Evolutionary conservation across 2,329 filamentous ascomycete species (phyloP).

Genomic region (Hawksworthiomyces lignivorus): DNA sequence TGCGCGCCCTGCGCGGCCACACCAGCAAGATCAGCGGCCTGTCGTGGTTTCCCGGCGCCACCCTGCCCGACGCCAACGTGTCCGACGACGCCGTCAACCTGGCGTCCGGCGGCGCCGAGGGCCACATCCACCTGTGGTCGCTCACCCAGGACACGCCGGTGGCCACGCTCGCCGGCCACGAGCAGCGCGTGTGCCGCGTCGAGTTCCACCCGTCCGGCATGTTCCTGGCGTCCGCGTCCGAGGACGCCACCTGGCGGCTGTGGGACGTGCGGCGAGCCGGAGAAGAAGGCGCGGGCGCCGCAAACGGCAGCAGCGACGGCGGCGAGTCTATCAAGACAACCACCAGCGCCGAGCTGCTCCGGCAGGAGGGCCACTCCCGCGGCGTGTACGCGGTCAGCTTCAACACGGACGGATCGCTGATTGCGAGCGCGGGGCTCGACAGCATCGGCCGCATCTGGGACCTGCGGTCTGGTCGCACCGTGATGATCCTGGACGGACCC

Average conservation of each 20-base stretch:
- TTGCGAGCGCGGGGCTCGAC: constrained; percentile 89
- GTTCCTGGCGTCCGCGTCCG: constrained; percentile 87
- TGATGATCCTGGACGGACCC: constrained; percentile 91
- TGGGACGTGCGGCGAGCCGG: constrained; percentile 87
- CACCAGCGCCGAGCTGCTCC: constrained; percentile 41
- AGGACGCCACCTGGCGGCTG: constrained; percentile 92
- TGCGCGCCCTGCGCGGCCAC: constrained; percentile 70
- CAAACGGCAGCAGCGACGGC: neutral
- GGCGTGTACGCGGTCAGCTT: constrained; percentile 89
- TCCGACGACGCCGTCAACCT: constrained; percentile 72
- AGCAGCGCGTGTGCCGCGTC: constrained; percentile 78
- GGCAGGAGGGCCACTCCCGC: constrained; percentile 91
- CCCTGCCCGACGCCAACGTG: constrained; percentile 60
- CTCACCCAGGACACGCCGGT: constrained; percentile 78
- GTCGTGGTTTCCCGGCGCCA: constrained; percentile 81
- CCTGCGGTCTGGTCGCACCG: constrained; percentile 79
- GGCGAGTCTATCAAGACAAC: neutral
- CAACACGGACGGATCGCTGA: constrained; percentile 80
- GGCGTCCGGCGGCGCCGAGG: constrained; percentile 84
- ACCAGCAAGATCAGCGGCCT: constrained; percentile 84
- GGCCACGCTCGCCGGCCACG: constrained; percentile 74
- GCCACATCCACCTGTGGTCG: constrained; percentile 83
- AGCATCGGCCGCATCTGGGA: constrained; percentile 96
- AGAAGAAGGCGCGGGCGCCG: constrained; percentile 35
- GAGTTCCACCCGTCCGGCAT: constrained; percentile 90